Conservation (phyloP, 208 protist species). For the Acanthamoeba polyphaga region DNA sequence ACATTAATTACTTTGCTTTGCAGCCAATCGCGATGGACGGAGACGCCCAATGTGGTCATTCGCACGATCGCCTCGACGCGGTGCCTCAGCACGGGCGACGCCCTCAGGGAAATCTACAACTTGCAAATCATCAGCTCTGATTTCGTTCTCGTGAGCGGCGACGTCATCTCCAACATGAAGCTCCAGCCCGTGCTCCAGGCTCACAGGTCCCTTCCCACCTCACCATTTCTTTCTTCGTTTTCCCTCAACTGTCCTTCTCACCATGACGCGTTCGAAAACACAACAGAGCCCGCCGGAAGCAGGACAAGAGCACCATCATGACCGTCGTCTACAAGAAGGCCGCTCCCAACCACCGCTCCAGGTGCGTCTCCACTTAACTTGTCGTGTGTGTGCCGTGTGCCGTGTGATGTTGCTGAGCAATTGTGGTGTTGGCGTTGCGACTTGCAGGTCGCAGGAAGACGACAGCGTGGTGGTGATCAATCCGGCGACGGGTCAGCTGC, state of each 20-base stretch:
- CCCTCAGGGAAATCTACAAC: conserved; percentile 84
- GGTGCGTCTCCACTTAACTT: not conserved
- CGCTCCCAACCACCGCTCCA: conserved; percentile 77
- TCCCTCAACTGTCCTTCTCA: too few species aligned
- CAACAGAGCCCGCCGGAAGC: conserved; percentile 38
- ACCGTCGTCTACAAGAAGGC: conserved; percentile 87
- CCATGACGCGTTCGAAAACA: not conserved
- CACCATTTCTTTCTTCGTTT: not conserved
- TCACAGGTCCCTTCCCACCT: conserved; percentile 84
- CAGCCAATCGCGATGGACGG: conserved; percentile 73
- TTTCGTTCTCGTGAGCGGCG: conserved; percentile 89
- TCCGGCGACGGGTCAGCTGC: conserved; percentile 81
- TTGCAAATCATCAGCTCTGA: conserved; percentile 85
- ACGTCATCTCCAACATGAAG: conserved; percentile 90
- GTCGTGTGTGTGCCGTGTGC: too few species aligned
- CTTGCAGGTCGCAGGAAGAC: conserved; percentile 79
- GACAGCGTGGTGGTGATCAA: conserved; percentile 82
- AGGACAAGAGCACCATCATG: conserved; percentile 89
- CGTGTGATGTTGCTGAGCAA: too few species aligned
- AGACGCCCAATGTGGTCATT: conserved; percentile 60
- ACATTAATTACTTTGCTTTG: not conserved
- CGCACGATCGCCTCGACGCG: not conserved
- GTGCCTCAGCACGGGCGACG: conserved; percentile 78
- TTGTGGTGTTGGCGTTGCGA: too few species aligned
- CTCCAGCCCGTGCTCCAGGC: conserved; percentile 82